Evolutionary conservation across 176 grass and related monocot genomes (phyloP), one percentile per base, ranked within the genome.

Genomic region (Avena eriantha): DNA sequence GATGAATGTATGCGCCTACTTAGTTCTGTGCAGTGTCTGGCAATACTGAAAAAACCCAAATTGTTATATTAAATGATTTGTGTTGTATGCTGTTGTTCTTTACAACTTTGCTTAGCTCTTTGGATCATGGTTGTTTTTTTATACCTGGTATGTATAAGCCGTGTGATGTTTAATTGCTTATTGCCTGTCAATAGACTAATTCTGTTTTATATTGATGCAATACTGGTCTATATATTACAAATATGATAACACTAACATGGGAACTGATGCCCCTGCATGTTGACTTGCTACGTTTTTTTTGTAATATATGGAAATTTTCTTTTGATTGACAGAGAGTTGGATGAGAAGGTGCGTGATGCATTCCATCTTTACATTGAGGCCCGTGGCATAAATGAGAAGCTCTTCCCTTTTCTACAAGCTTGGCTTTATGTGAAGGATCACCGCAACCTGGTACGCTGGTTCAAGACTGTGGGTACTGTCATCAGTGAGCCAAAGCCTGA

Each of bases 341-440:
- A 99, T 80, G 88, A 91, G 75, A 99, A 99, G 63, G 43, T 99
- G 86, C 91, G 97, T 65, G 94, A 99, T 88, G 92, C 90, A 68
- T 91, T 99, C 79, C 94, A 96, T 87, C 41, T 75, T 55, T 99
- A 93, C 89, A 94, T 99, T 23, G 94, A 99, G 89, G 85, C 84
- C 58, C 94, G 94, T 78, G 97, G 92, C 34, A 94, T 99, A 86
- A 90, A 94, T 82, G 97, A 99, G 85, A 89, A 90, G 31, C 94
- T 99, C 41, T 99, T 99, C 79, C 87, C 88, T 77, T 99, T 99
- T 80, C 91, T 99, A 16, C 92, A 96, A 94, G 97, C 94, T 49
- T 99, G 97, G 97, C 87, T 99, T 55, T 99, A 99, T 79, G 97
- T 99, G 64, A 99, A 94, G 81, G 97, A 99, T 85, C 97, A 99